phyloP scores from a whole-genome alignment of 805 yeast genomes.

The Clavispora asparagi region DNA sequence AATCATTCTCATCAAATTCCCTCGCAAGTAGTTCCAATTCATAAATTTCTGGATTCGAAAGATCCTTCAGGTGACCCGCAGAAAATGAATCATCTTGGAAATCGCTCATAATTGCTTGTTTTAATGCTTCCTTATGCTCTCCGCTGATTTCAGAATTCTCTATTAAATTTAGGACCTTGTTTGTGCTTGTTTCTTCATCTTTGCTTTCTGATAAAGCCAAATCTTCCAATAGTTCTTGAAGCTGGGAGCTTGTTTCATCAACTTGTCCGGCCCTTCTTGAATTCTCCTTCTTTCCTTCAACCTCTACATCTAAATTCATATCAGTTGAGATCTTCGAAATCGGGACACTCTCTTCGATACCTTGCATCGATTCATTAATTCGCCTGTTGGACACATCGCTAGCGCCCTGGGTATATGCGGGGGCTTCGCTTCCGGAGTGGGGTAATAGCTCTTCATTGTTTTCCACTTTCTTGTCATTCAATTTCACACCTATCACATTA shows the following conservation, averaged over 20 bases:
- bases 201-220: neutral
- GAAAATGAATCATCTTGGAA: conserved; percentile 5
- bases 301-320: no score
- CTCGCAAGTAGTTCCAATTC: conserved; percentile 53
- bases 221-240: conserved; percentile 1
- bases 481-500: conserved; percentile 42
- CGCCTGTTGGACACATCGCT: no score
- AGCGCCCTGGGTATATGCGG: no score
- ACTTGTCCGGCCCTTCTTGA: neutral
- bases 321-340: no score
- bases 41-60: conserved; percentile 18
- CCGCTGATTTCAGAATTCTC: neutral
- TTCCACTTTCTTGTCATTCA: conserved; percentile 24
- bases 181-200: neutral
- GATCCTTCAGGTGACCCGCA: neutral
- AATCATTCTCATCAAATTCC: conserved; percentile 30
- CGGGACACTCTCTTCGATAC: no score
- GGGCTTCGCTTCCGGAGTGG: neutral
- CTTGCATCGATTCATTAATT: no score
- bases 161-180: neutral
- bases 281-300: neutral
- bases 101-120: neutral
- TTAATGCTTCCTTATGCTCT: neutral
- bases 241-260: conserved; percentile 1
- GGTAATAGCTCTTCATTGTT: neutral